Evolutionary conservation across 495 filamentous ascomycete genomes (phyloP), one percentile per base, ranked within the genome.

Genomic region (Penicilliopsis zonata): DNA sequence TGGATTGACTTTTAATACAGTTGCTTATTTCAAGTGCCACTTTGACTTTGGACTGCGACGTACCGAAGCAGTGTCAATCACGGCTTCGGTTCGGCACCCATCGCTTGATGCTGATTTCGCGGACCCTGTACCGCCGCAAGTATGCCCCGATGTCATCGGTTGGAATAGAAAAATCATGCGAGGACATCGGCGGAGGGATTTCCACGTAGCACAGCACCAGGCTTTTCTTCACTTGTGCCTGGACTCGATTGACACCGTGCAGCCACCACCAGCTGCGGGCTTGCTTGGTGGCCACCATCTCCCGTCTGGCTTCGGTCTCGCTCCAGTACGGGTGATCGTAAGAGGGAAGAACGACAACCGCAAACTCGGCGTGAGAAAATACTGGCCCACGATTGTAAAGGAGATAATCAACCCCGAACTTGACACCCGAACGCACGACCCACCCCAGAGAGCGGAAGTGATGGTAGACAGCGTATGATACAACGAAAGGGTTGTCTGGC

Each of bases 361-460:
- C 88, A 45, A 94, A 96, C 48, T 96, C 84, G 20, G 88, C 87
- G 51, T 99, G 90, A 5, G 80, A 69, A 53, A 95, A 96, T 2
- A 85, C 88, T 0, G 92, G 90, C 0, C 90, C 90, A n/a, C 86
- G 79, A 36, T 86, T 76, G 59, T 99, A 99, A 15, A 99, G 69
- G 14, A 99, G 65, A 58, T 80, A 94, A 54, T 99, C 92, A 16
- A 83, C 80, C 34, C 78, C 82, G 47, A 99, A 99, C 53, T 99
- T 99, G 43, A 94, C 74, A 24, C 92, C 90, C 15, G 82, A 74
- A 12, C 92, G 80, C 1, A 88, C 76, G n/a, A 94, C 83, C 90
- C 90, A 99, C 28, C 90, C 90, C 0, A 96, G 69, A 5, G 86
- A 92, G 15, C 90, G 83, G 59, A 90, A 99, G 53, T 99, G 90